A percentile compares a stretch with the other conserved stretches of the same genome.
These are phyloP conservation scores for Ganoderma lucidum DNA, from an alignment of 1,284 basidiomycete species.

Conservation along the genomic window DNA sequence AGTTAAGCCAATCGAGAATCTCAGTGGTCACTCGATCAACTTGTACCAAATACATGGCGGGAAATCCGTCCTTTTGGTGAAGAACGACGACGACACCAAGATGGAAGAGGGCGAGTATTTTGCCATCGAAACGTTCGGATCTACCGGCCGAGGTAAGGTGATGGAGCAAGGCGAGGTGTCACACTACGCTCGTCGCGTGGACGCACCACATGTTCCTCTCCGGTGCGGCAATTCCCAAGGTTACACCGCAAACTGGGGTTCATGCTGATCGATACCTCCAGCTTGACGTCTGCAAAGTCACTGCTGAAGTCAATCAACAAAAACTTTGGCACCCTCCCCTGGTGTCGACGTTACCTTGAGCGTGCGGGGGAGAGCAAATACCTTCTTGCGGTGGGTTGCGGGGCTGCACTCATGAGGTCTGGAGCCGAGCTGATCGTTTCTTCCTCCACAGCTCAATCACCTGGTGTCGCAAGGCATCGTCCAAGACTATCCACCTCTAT, in stretches of 20 bases:
- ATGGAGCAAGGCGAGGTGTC: constrained; percentile 94
- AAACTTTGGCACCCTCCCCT: constrained; percentile 96
- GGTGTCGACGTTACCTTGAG: constrained; percentile 95
- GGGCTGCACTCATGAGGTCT: background rate
- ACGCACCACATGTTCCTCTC: constrained; percentile 77
- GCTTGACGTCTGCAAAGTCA: constrained; percentile 86
- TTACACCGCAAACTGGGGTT: too few relatives aligned
- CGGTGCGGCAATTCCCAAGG: constrained; percentile 55
- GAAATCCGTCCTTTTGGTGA: constrained; percentile 92
- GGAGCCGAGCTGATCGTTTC: constrained; percentile 16
- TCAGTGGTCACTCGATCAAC: constrained; percentile 92
- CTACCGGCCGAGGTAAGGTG: constrained; percentile 95
- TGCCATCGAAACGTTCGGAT: constrained; percentile 99
- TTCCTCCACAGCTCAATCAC: constrained; percentile 78
- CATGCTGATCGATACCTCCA: constrained; percentile 40
- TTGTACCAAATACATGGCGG: constrained; percentile 90
- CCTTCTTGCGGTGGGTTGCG: constrained; percentile 78
- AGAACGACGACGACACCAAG: constrained; percentile 89
- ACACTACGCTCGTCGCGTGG: constrained; percentile 85
- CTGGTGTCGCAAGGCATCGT: constrained; percentile 91
- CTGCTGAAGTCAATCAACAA: constrained; percentile 91
- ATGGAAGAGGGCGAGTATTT: constrained; percentile 99
- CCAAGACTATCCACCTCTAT: constrained; percentile 92
- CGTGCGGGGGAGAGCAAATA: constrained; percentile 95
- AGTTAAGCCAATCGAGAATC: constrained; percentile 93